phyloP scores from a whole-genome alignment of 106 monocot genomes.

The Amphibolis antarctica region DNA sequence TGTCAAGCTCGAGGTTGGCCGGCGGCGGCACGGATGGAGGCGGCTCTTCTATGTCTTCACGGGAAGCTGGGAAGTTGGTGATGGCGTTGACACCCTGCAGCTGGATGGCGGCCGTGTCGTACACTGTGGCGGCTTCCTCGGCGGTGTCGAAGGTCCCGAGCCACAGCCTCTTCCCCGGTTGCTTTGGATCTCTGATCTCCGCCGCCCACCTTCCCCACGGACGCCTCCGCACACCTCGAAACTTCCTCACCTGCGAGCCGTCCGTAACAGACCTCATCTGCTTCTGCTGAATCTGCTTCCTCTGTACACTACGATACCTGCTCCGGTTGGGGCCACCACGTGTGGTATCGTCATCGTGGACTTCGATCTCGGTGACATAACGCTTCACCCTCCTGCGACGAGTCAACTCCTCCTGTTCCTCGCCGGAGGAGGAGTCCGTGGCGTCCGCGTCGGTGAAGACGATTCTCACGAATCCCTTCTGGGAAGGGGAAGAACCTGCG shows the following conservation, averaged over 20 bases:
- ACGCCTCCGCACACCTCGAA: constrained; percentile 21
- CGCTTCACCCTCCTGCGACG: constrained; percentile 24
- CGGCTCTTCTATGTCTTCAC: background rate
- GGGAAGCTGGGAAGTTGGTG: constrained; percentile 31
- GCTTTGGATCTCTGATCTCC: constrained; percentile 50
- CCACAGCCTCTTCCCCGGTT: constrained; percentile 32
- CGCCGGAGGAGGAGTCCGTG: constrained; percentile 44
- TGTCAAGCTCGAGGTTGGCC: no score
- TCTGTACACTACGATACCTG: no score
- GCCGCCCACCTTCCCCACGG: constrained; percentile 49
- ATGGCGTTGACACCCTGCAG: constrained; percentile 35
- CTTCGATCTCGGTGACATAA: constrained; percentile 33
- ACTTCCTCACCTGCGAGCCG: constrained; percentile 1
- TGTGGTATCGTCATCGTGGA: background rate
- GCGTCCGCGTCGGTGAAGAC: constrained; percentile 42
- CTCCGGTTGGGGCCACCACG: background rate
- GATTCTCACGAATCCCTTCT: constrained; percentile 22
- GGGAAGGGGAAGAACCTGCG: background rate
- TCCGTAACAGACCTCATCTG: background rate
- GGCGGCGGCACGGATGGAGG: background rate
- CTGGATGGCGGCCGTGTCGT: constrained; percentile 39
- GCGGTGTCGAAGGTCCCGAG: constrained; percentile 61
- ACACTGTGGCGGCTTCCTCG: constrained; percentile 47
- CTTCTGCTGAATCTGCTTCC: background rate
- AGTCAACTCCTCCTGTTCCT: constrained; percentile 12